These are phyloP conservation scores for Hemisphaericaspora subhashii DNA, from an alignment of 1,139 yeast species.

Conservation along the genomic window DNA sequence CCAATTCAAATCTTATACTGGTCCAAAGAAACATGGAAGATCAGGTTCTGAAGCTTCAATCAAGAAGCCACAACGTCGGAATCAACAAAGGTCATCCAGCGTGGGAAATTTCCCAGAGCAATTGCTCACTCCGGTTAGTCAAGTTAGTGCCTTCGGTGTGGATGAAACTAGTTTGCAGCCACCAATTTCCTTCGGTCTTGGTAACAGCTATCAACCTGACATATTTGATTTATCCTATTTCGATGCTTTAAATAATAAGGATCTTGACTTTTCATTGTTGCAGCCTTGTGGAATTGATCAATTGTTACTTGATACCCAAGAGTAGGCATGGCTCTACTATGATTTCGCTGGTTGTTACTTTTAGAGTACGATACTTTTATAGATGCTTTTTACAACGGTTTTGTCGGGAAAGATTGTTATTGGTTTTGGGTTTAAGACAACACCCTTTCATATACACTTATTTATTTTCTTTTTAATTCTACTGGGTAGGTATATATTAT, in stretches of 20 bases:
- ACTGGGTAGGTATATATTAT: too few species aligned
- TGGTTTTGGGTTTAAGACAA: too few species aligned
- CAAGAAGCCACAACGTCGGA: slow-evolving; percentile 19
- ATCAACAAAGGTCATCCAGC: slow-evolving; percentile 2
- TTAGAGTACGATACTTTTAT: neutral
- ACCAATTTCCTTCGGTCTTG: neutral
- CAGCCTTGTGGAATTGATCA: slow-evolving; percentile 24
- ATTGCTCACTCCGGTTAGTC: neutral
- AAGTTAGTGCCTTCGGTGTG: too few species aligned
- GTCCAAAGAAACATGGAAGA: slow-evolving; percentile 24
- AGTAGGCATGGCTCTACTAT: slow-evolving; percentile 9
- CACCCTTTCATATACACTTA: too few species aligned
- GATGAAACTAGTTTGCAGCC: too few species aligned
- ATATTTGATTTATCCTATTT: slow-evolving; percentile 8
- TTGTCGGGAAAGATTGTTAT: too few species aligned
- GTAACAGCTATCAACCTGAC: neutral
- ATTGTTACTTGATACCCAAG: slow-evolving; percentile 26
- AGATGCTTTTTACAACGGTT: too few species aligned
- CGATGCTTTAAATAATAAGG: slow-evolving; percentile 3
- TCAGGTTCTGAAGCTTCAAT: slow-evolving; percentile 17
- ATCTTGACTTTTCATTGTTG: slow-evolving; percentile 12
- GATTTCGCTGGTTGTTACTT: neutral
- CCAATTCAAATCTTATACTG: slow-evolving; percentile 41
- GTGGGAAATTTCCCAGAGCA: neutral
- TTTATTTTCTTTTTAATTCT: too few species aligned